Evolutionary conservation across 225 moss, liverwort and hornwort species (phyloP).

Genomic region (Bryum argenteum): DNA sequence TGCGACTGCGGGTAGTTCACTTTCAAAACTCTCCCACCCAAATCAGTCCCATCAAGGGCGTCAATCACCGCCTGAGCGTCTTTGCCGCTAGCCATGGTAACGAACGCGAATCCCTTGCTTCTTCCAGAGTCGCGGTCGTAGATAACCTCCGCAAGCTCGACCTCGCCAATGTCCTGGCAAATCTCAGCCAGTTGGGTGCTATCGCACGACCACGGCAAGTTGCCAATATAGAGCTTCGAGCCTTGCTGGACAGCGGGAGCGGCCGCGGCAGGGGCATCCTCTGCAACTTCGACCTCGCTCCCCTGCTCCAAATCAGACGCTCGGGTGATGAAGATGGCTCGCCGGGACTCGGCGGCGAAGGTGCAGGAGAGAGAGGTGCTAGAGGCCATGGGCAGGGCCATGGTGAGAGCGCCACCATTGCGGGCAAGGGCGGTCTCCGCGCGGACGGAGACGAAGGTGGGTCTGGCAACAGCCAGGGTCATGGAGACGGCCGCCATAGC

Average conservation of each 20-base stretch:
- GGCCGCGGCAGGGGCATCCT: not conserved
- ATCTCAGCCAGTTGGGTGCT: slow-evolving; percentile 69
- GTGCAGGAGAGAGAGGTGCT: slow-evolving; percentile 1
- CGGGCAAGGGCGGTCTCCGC: slow-evolving; percentile 24
- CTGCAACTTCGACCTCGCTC: not conserved
- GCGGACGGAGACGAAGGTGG: slow-evolving; percentile 23
- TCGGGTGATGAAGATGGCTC: slow-evolving; percentile 30
- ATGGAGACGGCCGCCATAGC: slow-evolving; percentile 46
- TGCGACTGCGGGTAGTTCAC: slow-evolving; percentile 72
- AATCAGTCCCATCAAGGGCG: slow-evolving; percentile 51
- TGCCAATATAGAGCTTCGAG: slow-evolving; percentile 81
- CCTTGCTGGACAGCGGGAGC: slow-evolving; percentile 24
- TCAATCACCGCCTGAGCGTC: slow-evolving; percentile 65
- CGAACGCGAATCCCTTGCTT: slow-evolving; percentile 81
- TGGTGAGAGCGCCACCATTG: slow-evolving; percentile 3
- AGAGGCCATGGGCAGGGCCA: not conserved
- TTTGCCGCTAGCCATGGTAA: slow-evolving; percentile 67
- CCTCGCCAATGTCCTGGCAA: slow-evolving; percentile 60
- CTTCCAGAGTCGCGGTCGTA: slow-evolving; percentile 65
- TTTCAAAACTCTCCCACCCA: slow-evolving; percentile 56
- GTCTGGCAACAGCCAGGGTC: slow-evolving; percentile 42
- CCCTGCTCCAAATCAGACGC: slow-evolving; percentile 33
- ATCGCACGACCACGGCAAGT: slow-evolving; percentile 72
- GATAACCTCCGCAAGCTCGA: slow-evolving; percentile 82
- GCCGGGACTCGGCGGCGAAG: not conserved